These are phyloP conservation scores for Orbilia oligospora DNA, from an alignment of 2,329 filamentous ascomycete genomes.

Conservation along the genomic window DNA sequence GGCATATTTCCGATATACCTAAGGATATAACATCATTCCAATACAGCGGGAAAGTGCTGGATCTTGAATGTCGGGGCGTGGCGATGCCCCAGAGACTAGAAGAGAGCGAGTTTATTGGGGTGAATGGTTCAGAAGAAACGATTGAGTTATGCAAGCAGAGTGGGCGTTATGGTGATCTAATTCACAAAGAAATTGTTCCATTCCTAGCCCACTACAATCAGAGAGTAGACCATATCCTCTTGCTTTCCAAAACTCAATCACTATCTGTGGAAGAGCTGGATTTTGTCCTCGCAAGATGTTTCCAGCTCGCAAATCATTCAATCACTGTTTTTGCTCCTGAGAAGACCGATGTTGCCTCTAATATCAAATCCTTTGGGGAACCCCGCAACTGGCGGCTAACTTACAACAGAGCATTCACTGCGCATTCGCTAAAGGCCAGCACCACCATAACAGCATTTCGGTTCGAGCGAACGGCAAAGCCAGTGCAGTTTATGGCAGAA, in stretches of 20 bases:
- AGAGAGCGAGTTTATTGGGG: neutral
- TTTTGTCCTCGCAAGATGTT: constrained; percentile 14
- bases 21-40: neutral
- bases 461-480: neutral
- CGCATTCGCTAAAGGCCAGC: neutral
- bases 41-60: neutral
- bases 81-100: neutral
- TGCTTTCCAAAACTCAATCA: neutral
- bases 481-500: neutral
- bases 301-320: constrained; percentile 7
- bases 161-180: neutral
- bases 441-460: neutral
- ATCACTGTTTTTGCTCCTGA: neutral
- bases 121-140: neutral
- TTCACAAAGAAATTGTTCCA: neutral
- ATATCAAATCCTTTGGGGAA: constrained; percentile 14
- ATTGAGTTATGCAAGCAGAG: neutral
- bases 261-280: constrained; percentile 2
- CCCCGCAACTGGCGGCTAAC: neutral
- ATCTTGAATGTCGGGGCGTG: neutral
- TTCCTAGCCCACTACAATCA: constrained; percentile 9
- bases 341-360: neutral
- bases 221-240: constrained; percentile 5
- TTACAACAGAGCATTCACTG: neutral
- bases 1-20: neutral